Evolutionary conservation across 78 protist genomes (phyloP).

Genomic region (Protostelium mycophagum): DNA sequence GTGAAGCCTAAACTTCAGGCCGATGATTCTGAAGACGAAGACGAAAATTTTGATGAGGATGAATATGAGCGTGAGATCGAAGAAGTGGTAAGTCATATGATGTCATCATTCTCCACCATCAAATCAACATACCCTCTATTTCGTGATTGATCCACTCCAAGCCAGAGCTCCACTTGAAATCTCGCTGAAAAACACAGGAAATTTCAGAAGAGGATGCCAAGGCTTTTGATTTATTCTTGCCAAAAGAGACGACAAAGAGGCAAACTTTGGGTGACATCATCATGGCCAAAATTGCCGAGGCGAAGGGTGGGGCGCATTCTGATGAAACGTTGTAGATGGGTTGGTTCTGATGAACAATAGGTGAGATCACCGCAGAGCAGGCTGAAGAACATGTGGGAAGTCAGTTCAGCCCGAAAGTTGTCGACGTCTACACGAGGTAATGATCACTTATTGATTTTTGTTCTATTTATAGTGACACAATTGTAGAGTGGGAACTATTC

Average conservation of each 20-base stretch:
- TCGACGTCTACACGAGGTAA: conserved; percentile 54
- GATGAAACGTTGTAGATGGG: too few species aligned
- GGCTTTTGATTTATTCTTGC: conserved; percentile 48
- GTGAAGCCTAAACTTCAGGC: not conserved
- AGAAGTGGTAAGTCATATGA: conserved; percentile 38
- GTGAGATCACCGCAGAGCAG: not conserved
- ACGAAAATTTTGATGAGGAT: not conserved
- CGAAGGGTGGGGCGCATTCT: conserved; percentile 5
- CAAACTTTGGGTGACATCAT: conserved; percentile 75
- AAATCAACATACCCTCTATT: conserved; percentile 19
- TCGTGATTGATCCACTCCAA: conserved; percentile 15
- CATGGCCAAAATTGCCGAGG: conserved; percentile 53
- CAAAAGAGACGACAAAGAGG: conserved; percentile 20
- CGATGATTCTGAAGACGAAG: conserved; percentile 42
- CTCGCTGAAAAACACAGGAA: too few species aligned
- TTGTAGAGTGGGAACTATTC: conserved; percentile 76
- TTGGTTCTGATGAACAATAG: not conserved
- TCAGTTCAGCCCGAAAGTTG: conserved; percentile 47
- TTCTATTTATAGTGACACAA: not conserved
- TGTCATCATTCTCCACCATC: too few species aligned
- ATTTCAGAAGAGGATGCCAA: conserved; percentile 65
- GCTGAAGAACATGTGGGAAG: conserved; percentile 5
- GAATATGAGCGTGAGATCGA: conserved; percentile 16
- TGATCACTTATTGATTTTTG: not conserved
- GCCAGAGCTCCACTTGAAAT: too few species aligned